These are phyloP conservation scores for Diaporthe capsici DNA, from an alignment of 2,329 filamentous ascomycete species.

Conservation along the genomic window DNA sequence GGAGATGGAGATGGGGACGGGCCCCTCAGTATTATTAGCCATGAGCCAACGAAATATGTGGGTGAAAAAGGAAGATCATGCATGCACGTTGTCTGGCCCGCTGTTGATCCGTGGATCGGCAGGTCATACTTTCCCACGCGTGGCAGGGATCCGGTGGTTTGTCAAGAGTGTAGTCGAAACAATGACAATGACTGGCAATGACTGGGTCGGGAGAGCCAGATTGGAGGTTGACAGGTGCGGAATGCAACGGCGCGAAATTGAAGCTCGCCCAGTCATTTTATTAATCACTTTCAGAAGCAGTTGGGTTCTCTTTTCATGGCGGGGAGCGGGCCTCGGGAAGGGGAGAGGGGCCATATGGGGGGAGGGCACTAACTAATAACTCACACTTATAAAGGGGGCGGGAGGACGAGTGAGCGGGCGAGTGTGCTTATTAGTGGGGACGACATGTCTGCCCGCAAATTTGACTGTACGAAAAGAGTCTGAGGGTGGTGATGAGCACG, in stretches of 20 bases:
- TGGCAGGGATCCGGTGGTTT: slow-evolving; percentile 3
- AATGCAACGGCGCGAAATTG: slow-evolving; percentile 19
- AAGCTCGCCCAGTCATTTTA: not conserved
- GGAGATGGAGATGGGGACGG: not conserved
- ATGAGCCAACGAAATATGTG: slow-evolving; percentile 27
- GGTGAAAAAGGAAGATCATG: slow-evolving; percentile 14
- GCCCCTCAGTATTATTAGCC: slow-evolving; percentile 19
- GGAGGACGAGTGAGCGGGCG: slow-evolving; percentile 1
- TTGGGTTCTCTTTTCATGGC: not conserved
- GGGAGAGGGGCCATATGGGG: not conserved
- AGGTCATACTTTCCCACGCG: slow-evolving; percentile 6
- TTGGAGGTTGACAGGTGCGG: slow-evolving; percentile 16
- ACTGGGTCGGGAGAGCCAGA: not conserved
- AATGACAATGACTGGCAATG: not conserved
- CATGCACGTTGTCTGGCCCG: slow-evolving; percentile 21
- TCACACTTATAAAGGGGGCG: slow-evolving; percentile 7
- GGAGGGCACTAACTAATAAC: slow-evolving; percentile 16
- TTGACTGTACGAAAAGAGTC: slow-evolving; percentile 30
- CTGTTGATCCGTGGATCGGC: slow-evolving; percentile 27
- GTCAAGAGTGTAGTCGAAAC: slow-evolving; percentile 19
- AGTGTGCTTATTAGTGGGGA: not conserved
- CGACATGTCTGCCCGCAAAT: slow-evolving; percentile 23
- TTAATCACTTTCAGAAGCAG: not conserved
- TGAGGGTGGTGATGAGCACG: not conserved
- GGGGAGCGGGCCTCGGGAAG: slow-evolving; percentile 10